Conservation (phyloP, 257 asterid species). For the Penstemon newberryi region DNA sequence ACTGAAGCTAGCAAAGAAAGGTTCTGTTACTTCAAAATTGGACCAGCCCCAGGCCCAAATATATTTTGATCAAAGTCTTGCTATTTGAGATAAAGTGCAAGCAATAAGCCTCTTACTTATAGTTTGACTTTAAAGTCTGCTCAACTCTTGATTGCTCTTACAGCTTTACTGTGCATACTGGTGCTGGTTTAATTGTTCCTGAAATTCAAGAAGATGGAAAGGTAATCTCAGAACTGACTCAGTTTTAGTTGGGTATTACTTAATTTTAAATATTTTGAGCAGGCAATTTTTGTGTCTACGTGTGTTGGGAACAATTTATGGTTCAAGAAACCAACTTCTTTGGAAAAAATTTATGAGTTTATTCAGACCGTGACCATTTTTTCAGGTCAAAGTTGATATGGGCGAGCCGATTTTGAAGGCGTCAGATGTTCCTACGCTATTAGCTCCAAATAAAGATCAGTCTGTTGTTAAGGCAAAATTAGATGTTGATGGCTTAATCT, state of each 20-base stretch:
- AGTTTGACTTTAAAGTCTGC: not conserved
- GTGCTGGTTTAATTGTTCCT: constrained; percentile 91
- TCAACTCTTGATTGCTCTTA: constrained; percentile 28
- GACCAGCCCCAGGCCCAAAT: no score
- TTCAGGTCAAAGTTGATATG: constrained; percentile 91
- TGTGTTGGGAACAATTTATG: not conserved
- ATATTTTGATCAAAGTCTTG: not conserved
- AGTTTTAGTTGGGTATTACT: not conserved
- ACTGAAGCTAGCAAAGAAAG: no score
- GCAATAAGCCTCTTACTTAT: constrained; percentile 8
- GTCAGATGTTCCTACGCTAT: constrained; percentile 82
- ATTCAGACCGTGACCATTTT: constrained; percentile 5
- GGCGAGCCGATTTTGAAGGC: constrained; percentile 91
- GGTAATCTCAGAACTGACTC: constrained; percentile 40
- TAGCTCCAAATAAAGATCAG: constrained; percentile 60
- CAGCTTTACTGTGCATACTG: constrained; percentile 87
- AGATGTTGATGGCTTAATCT: constrained; percentile 57
- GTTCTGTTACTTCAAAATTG: no score
- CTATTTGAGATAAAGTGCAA: constrained; percentile 7
- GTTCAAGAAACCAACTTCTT: not conserved
- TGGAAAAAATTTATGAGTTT: not conserved
- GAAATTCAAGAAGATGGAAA: constrained; percentile 87
- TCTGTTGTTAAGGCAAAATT: constrained; percentile 63
- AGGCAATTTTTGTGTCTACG: not conserved
- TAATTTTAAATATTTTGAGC: not conserved